Evolutionary conservation across 176 grass and related monocot genomes (phyloP).

Genomic region (Leersia perrieri): DNA sequence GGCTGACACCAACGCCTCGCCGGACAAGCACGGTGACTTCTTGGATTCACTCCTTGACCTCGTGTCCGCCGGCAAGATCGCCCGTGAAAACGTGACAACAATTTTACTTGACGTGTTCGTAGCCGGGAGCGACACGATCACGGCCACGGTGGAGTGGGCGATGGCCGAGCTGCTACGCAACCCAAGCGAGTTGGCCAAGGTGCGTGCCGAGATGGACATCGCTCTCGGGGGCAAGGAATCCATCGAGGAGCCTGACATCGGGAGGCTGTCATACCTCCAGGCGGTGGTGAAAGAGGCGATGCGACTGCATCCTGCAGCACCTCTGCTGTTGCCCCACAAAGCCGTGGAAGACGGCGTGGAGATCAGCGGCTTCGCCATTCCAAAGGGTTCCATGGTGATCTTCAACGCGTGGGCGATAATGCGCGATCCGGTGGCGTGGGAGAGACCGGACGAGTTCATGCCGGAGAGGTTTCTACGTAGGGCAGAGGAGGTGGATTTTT

Average conservation of each 20-base stretch:
- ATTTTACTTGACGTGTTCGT: slow-evolving; percentile 40
- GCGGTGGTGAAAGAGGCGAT: slow-evolving; percentile 48
- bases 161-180: slow-evolving; percentile 53
- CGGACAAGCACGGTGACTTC: slow-evolving; percentile 21
- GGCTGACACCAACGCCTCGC: no score
- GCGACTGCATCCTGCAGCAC: slow-evolving; percentile 37
- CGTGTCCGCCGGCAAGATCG: slow-evolving; percentile 15
- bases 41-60: slow-evolving; percentile 37
- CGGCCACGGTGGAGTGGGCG: slow-evolving; percentile 35
- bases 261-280: slow-evolving; percentile 15
- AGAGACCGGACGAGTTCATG: slow-evolving; percentile 25
- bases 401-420: slow-evolving; percentile 37
- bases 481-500: not conserved
- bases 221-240: not conserved
- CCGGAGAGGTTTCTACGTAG: slow-evolving; percentile 43
- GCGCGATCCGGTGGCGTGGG: slow-evolving; percentile 38
- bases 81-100: not conserved
- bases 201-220: not conserved
- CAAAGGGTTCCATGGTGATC: slow-evolving; percentile 22
- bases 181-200: slow-evolving; percentile 30
- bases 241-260: slow-evolving; percentile 17
- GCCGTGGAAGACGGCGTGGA: slow-evolving; percentile 33
- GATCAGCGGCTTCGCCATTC: slow-evolving; percentile 32
- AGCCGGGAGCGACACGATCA: slow-evolving; percentile 30
- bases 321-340: slow-evolving; percentile 8